These are phyloP conservation scores for Fusarium sacchari DNA, from an alignment of 2,329 filamentous ascomycete genomes.

Conservation along the genomic window DNA sequence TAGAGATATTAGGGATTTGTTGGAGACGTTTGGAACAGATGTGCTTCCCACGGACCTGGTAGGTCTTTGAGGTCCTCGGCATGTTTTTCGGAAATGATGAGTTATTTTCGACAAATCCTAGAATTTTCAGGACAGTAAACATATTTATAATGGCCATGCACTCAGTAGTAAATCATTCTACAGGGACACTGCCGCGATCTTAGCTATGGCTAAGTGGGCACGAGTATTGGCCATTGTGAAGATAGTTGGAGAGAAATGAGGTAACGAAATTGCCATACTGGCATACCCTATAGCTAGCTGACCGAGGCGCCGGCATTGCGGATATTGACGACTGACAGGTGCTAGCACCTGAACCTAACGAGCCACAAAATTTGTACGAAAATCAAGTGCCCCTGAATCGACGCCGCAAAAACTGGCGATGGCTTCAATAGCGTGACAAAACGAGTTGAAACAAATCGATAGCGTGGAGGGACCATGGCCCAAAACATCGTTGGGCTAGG, in stretches of 20 bases:
- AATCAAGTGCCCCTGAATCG: conserved; percentile 3
- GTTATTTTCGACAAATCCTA: rapidly evolving
- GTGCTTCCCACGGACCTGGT: rapidly evolving
- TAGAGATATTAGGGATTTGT: background rate
- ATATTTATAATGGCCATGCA: too few relatives aligned
- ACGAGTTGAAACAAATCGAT: conserved; percentile 16
- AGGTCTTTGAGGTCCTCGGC: background rate
- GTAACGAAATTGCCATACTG: background rate
- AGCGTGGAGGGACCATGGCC: background rate
- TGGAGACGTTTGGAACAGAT: rapidly evolving
- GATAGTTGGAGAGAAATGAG: background rate
- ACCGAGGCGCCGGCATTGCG: too few relatives aligned
- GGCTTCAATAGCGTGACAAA: conserved; percentile 10
- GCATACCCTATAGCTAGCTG: background rate
- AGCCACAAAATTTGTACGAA: background rate
- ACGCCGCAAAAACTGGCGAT: background rate
- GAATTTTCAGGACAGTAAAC: rapidly evolving
- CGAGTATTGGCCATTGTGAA: too few relatives aligned
- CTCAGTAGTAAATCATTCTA: background rate
- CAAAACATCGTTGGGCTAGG: background rate
- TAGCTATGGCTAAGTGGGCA: background rate
- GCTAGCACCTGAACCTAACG: background rate
- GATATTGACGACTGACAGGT: background rate
- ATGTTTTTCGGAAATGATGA: background rate
- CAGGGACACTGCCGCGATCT: too few relatives aligned